Conservation (phyloP, 805 yeast species). For the Candida adriatica region DNA sequence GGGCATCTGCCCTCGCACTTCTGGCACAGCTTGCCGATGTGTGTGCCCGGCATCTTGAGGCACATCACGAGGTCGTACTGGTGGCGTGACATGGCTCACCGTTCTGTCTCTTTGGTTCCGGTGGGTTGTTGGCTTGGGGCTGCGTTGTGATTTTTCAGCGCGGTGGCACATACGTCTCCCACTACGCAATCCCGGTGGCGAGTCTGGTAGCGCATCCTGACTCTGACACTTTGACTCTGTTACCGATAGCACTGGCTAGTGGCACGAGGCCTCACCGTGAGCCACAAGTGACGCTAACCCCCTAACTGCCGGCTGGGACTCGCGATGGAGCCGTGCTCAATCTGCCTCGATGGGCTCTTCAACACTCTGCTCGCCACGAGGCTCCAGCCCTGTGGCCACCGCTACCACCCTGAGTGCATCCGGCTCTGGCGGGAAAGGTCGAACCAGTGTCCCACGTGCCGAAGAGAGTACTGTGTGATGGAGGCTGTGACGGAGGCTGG, state of each 20-base stretch:
- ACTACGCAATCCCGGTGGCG: no score
- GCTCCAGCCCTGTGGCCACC: slow-evolving; percentile 44
- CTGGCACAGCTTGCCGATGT: slow-evolving; percentile 64
- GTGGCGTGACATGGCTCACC: slow-evolving; percentile 94
- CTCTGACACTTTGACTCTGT: no score
- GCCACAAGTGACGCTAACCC: no score
- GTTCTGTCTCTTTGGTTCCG: not conserved
- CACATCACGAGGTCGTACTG: slow-evolving; percentile 82
- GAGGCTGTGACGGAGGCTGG: slow-evolving; percentile 24
- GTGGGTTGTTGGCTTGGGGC: no score
- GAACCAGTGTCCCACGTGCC: slow-evolving; percentile 57
- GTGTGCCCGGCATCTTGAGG: slow-evolving; percentile 75
- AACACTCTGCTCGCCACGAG: slow-evolving; percentile 19
- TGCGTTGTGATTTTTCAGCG: no score
- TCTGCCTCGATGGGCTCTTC: slow-evolving; percentile 44
- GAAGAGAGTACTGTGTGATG: slow-evolving; percentile 36
- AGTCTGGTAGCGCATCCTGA: no score
- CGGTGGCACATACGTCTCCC: no score
- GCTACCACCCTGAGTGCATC: slow-evolving; percentile 52
- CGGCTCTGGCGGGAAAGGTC: slow-evolving; percentile 50
- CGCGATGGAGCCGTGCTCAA: slow-evolving; percentile 40
- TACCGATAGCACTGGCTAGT: no score
- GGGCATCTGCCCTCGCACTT: slow-evolving; percentile 93
- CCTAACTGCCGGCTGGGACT: no score
- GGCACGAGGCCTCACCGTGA: no score